Conservation (phyloP, 148 eudicot species). For the Arctostaphylos glauca region DNA sequence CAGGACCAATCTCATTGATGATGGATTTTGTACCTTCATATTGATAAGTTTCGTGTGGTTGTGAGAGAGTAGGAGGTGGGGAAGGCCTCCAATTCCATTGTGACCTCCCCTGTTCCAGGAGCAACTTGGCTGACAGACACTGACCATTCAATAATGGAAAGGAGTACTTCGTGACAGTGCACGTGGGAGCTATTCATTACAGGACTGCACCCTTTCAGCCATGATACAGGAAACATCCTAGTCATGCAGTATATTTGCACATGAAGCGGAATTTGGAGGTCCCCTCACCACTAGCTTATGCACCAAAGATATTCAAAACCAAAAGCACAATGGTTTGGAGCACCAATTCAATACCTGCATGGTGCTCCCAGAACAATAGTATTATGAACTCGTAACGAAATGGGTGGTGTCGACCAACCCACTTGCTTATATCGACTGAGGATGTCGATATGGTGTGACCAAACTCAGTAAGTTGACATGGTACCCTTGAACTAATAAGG, state of each 20-base stretch:
- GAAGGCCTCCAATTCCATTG: neutral
- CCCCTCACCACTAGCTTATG: neutral
- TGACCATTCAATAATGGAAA: neutral
- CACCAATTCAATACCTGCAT: neutral
- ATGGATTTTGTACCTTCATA: neutral
- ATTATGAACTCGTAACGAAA: neutral
- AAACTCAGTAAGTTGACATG: no score
- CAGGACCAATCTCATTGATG: slow-evolving; percentile 5
- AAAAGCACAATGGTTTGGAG: neutral
- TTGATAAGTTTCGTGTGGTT: neutral
- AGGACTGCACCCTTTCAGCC: neutral
- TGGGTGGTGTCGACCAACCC: neutral
- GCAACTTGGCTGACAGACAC: slow-evolving; percentile 14
- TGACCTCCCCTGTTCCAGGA: slow-evolving; percentile 11
- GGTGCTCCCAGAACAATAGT: neutral
- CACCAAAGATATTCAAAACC: neutral
- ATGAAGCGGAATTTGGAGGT: neutral
- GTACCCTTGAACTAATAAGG: no score
- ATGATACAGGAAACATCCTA: neutral
- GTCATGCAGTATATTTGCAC: neutral
- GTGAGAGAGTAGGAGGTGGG: slow-evolving; percentile 1
- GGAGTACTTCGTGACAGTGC: neutral
- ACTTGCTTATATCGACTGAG: no score
- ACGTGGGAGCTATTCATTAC: slow-evolving; percentile 12
- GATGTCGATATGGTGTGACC: no score